Percentiles rank a stretch among this genome's conserved stretches.
Conservation (phyloP, 2,329 filamentous ascomycete genomes). For the Berkeleyomyces rouxiae region DNA sequence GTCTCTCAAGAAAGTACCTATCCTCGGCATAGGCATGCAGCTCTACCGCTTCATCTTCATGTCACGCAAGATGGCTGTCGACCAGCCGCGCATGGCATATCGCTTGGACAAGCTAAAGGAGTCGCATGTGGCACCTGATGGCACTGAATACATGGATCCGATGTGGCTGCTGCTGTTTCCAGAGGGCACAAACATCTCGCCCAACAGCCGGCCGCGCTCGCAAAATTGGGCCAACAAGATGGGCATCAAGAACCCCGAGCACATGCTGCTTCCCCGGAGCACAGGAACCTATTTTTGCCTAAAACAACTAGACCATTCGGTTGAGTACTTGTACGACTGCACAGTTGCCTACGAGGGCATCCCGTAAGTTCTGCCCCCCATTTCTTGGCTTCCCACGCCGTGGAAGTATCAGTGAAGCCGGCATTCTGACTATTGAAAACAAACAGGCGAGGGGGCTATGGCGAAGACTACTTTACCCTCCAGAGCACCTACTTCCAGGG, state of each 20-base stretch:
- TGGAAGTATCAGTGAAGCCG: background rate
- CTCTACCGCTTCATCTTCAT: slow-evolving; percentile 86
- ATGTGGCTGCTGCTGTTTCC: slow-evolving; percentile 88
- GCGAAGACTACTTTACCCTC: slow-evolving; percentile 82
- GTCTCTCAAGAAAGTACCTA: slow-evolving; percentile 62
- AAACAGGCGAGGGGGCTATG: slow-evolving; percentile 55
- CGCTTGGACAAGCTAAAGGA: slow-evolving; percentile 54
- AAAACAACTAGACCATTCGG: slow-evolving; percentile 53
- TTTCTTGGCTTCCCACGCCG: too few species aligned
- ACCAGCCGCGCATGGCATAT: slow-evolving; percentile 58
- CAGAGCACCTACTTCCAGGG: slow-evolving; percentile 79
- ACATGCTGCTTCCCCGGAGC: slow-evolving; percentile 61
- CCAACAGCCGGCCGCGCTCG: slow-evolving; percentile 53
- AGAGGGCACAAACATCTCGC: slow-evolving; percentile 68
- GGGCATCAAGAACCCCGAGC: slow-evolving; percentile 53
- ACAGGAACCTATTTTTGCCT: slow-evolving; percentile 69
- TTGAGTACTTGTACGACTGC: slow-evolving; percentile 81
- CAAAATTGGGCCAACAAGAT: slow-evolving; percentile 61
- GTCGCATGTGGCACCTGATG: slow-evolving; percentile 34
- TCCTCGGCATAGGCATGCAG: slow-evolving; percentile 67
- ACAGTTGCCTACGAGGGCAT: slow-evolving; percentile 92
- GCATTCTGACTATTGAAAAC: slow-evolving; percentile 4
- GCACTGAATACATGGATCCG: slow-evolving; percentile 45
- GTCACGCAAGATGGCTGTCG: slow-evolving; percentile 73
- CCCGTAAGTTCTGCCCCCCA: slow-evolving; percentile 43